Conservation (phyloP, 176 grass and related monocot species). For the Otatea glauca region DNA sequence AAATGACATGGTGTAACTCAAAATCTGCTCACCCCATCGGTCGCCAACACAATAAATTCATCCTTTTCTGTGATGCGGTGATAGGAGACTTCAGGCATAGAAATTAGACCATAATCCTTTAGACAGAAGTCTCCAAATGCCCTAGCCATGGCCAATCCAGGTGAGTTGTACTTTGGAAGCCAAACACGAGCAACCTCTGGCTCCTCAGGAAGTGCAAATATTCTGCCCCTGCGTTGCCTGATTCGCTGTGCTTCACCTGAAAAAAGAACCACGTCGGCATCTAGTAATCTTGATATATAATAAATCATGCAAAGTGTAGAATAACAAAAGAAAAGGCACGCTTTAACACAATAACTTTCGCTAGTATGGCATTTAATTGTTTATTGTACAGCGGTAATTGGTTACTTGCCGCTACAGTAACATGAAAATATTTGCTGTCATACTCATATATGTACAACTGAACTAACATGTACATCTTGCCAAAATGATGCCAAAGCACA, state of each 20-base stretch:
- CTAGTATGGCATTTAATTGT: not conserved
- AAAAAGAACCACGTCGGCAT: constrained; percentile 23
- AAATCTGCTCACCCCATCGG: constrained; percentile 70
- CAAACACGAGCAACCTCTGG: constrained; percentile 82
- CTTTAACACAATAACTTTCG: not conserved
- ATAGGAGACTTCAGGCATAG: constrained; percentile 73
- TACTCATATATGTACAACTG: not conserved
- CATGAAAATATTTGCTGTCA: constrained; percentile 8
- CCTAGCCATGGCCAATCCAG: constrained; percentile 90
- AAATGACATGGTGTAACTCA: constrained; percentile 1
- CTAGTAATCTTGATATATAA: constrained; percentile 13
- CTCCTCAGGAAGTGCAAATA: constrained; percentile 88
- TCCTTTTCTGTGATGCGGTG: constrained; percentile 62
- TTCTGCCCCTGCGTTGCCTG: constrained; percentile 70
- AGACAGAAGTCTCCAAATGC: constrained; percentile 94
- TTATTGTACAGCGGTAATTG: constrained; percentile 18
- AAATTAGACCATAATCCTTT: constrained; percentile 88
- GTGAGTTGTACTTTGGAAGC: constrained; percentile 78
- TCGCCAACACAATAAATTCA: constrained; percentile 81
- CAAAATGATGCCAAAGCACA: not conserved
- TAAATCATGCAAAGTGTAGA: not conserved
- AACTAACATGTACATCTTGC: constrained; percentile 28
- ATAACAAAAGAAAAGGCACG: not conserved
- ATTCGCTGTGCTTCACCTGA: constrained; percentile 84
- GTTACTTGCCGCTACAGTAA: not conserved